Base-by-base conservation (phyloP, 2,329 filamentous ascomycete genomes). In the Neurospora crassa region DNA sequence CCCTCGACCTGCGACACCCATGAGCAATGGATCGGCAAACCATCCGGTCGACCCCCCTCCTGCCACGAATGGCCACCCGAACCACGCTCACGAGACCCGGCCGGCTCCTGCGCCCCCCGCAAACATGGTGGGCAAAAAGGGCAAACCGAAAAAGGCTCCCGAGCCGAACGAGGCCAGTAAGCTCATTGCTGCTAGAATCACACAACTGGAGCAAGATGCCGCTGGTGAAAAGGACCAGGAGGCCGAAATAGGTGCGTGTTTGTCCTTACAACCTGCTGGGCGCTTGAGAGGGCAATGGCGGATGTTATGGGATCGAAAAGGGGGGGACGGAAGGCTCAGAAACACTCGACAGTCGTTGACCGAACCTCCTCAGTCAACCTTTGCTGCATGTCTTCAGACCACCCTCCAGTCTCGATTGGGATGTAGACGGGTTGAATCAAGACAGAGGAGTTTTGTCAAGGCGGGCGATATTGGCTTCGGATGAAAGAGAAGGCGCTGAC, bases 161-260 rank as follows among this genome's bases (percentile, higher is more conserved):
- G 94, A 97, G 79, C 92, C 93, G 24, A 92, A 89, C 77, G 96
- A 98, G 82, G 94, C 94, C 67, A 93, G 93, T 73, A 96, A 97
- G 82, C 87, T 97, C 74, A 88, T 99, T 69, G 91, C 94, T 74
- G 93, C 94, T 73, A 93, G 96, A 79, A 97, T 99, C 79, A 95
- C 94, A 29, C 96, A 98, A 83, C 85, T 99, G 72, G 96, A 99
- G 81, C 92, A 93, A 74, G 94, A 97, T 85, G 92, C 92, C 68
- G 94, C 94, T 12, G 93, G 93, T 72, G 94, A 97, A 80, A 97
- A 96, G 81, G 95, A 97, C 76, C 93, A 97, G 82, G 94, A 97
- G 82, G 89, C 92, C 73, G 96, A 98, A 84, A 97, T 99, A 80
- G 93, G 94, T 97, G 74, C 68, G 79, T 80, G 69, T 71, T 68